Evolutionary conservation across 352 stramenopile genomes (phyloP).

Genomic region (Phytophthora sp.): DNA sequence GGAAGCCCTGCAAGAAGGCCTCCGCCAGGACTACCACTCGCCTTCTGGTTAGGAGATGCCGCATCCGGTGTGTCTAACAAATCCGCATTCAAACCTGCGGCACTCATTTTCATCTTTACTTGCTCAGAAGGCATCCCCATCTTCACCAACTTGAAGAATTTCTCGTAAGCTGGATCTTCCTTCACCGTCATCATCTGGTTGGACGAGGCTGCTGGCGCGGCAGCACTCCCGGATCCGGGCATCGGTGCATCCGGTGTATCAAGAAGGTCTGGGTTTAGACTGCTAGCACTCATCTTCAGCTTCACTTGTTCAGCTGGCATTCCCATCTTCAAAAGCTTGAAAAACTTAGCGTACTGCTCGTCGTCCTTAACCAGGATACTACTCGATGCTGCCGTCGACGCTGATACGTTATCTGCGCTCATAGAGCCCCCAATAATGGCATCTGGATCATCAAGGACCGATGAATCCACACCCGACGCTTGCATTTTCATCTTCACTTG

Average conservation of each 20-base stretch:
- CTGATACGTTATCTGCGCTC: neutral
- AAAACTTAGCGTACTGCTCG: slow-evolving; percentile 94
- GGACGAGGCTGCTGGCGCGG: slow-evolving; percentile 1
- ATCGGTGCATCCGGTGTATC: slow-evolving; percentile 90
- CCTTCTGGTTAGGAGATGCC: slow-evolving; percentile 72
- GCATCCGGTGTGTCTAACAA: slow-evolving; percentile 75
- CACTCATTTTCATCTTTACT: slow-evolving; percentile 93
- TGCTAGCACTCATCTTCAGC: slow-evolving; percentile 94
- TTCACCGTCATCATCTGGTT: slow-evolving; percentile 78
- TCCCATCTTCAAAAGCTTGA: slow-evolving; percentile 96
- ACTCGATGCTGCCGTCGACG: slow-evolving; percentile 9
- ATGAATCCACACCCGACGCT: slow-evolving; percentile 67
- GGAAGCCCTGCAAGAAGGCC: slow-evolving; percentile 61
- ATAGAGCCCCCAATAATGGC: slow-evolving; percentile 57
- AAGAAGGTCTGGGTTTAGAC: slow-evolving; percentile 90
- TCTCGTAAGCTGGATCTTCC: slow-evolving; percentile 92
- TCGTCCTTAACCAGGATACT: slow-evolving; percentile 69
- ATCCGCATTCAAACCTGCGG: slow-evolving; percentile 71
- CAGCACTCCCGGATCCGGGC: slow-evolving; percentile 48
- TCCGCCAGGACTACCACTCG: slow-evolving; percentile 21
- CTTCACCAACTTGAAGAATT: slow-evolving; percentile 96
- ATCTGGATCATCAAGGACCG: slow-evolving; percentile 73
- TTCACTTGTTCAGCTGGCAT: slow-evolving; percentile 95
- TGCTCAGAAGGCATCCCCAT: slow-evolving; percentile 91
- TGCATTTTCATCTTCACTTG: slow-evolving; percentile 91